Evolutionary conservation across 176 grass and related monocot genomes (phyloP), one percentile per base, ranked within the genome.

Genomic region (Ensete glaucum): DNA sequence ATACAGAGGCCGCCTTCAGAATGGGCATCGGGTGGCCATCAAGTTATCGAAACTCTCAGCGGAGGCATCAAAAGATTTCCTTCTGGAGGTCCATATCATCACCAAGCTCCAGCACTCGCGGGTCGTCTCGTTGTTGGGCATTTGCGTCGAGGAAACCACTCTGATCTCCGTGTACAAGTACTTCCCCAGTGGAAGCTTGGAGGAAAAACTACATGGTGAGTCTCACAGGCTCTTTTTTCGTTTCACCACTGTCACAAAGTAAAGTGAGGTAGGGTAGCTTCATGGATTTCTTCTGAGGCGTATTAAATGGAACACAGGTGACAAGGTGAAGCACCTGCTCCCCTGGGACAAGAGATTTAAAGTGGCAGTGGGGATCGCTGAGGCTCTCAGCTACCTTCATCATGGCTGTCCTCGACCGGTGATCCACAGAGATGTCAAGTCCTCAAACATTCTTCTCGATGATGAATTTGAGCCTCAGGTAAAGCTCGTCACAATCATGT

Each of bases 341-440:
- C 52, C 88, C 20, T 99, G 96, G 96, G 73, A 89, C 77, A 86
- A 76, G 51, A 89, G 96, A 85, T 83, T 81, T 74, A 86, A 67
- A 77, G 85, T 81, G 52, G 96, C 96, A 65, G 22, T 82, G 13
- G 91, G 89, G 52, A 74, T 92, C 81, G 88, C 96, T 6, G 89
- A 92, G 52, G 85, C 86, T 26, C 85, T 99, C 34, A 83, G 70
- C 78, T 99, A 99, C 87, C 86, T 99, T 10, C 88, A 99, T 71
- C 73, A 54, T 55, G 88, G 74, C 77, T 71, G 64, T 65, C 54
- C 91, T 64, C 87, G 77, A 74, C 84, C 96, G 24, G 88, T 99
- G 75, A 89, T 99, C 68, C 96, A 99, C 83, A 63, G 96, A 75
- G 96, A 99, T 77, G 82, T 99, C 83, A 99, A 99, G 72, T 99